Evolutionary conservation across 345 rosid genomes (phyloP), one percentile per base, ranked within the genome.

Genomic region (Arabis hirsuta): DNA sequence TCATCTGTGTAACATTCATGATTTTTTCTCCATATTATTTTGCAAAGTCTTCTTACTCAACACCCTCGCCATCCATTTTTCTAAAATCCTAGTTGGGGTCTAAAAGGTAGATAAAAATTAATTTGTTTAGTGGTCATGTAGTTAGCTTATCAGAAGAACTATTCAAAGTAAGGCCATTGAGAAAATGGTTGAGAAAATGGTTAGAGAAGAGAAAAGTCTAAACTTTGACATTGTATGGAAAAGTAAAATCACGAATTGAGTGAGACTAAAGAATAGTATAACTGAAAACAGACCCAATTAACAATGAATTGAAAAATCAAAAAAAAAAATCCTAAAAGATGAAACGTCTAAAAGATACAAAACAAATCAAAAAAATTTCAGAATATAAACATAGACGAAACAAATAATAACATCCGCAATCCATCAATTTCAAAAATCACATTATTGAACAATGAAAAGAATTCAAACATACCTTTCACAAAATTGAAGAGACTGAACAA

Each of bases 251-350:
- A 55, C 41, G n/a, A 55, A 29, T 12, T 26, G 27, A 26, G 27
- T 3, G 27, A 3, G 16, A 16, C 16, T 16, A 16, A 16, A 16
- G 16, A 16, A 16, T 16, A 26, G 3, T 26, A 26, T 29, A 27
- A 13, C 29, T 36, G n/a, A 58, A 38, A 58, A 38, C 46, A 58
- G 12, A 36, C 29, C 14, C 27, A 41, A 60, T 5, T 44, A 39
- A 6, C 11, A 56, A 56, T 24, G 12, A 22, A 52, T 24, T 13
- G 16, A 36, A 14, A 45, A 38, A 39, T 31, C 45, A 16, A 16
- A 26, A 26, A 8, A 14, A 7, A 39, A 59, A 41, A n/a, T 29
- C 65, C 65, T 60, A 60, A 26, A 22, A 60, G 3, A 41, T 60
- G 48, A 26, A 13, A 54, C 38, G 16, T 55, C 41, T 4, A 31